phyloP scores from a whole-genome alignment of 2,329 filamentous ascomycete genomes.

The Neophaeococcomyces mojaviensis region DNA sequence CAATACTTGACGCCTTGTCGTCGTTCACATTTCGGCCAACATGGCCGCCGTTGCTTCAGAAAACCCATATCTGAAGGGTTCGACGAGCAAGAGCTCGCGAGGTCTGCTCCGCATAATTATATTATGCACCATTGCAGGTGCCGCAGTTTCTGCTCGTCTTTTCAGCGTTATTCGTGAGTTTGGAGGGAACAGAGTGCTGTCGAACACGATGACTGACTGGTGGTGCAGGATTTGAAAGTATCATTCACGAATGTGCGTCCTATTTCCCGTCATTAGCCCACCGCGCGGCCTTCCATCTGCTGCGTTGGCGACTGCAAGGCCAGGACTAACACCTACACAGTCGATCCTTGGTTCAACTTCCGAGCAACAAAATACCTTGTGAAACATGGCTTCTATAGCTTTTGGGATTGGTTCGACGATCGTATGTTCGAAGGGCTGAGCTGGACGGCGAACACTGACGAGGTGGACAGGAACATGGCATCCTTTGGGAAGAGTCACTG shows the following conservation, averaged over 20 bases:
- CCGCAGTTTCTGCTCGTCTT: conserved; percentile 83
- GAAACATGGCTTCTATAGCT: conserved; percentile 93
- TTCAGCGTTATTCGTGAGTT: conserved; percentile 95
- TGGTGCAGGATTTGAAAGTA: conserved; percentile 80
- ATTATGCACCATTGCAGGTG: conserved; percentile 80
- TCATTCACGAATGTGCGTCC: conserved; percentile 95
- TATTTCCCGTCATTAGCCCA: conserved; percentile 11
- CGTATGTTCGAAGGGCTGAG: conserved; percentile 45
- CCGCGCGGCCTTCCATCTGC: conserved; percentile 1
- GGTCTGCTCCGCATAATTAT: conserved; percentile 84
- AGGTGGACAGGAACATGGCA: conserved; percentile 74
- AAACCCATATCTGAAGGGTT: conserved; percentile 63
- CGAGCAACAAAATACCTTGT: conserved; percentile 96
- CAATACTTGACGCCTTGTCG: conserved; percentile 12
- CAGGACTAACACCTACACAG: conserved; percentile 43
- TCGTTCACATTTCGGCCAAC: conserved; percentile 27
- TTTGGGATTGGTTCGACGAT: conserved; percentile 99
- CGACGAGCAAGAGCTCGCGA: conserved; percentile 71
- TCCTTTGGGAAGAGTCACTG: conserved; percentile 93
- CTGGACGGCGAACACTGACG: not conserved
- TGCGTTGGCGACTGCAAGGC: conserved; percentile 4
- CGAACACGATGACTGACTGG: not conserved
- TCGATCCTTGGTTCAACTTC: conserved; percentile 99
- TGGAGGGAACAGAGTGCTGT: not conserved
- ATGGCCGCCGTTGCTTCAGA: conserved; percentile 36